Evolutionary conservation across 1,284 basidiomycete genomes (phyloP), one percentile per base, ranked within the genome.

Genomic region (Irpex sp.): DNA sequence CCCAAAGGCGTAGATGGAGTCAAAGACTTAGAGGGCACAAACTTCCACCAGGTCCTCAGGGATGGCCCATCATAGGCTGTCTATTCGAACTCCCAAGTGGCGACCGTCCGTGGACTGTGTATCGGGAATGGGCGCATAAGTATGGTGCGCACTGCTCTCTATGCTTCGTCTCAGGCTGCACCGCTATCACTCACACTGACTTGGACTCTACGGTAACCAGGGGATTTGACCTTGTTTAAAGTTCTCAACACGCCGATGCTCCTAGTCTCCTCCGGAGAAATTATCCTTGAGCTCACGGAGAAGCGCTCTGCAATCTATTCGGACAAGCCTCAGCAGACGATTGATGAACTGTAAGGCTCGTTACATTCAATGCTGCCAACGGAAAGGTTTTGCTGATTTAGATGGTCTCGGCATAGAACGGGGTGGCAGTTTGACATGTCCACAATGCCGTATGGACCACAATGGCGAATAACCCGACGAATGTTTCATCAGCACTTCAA

Each of bases 381-480:
- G 26, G 26, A 26, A 26, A 26, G 26, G 26, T 26, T 26, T 26
- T 26, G 26, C 26, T 26, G 26, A 26, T 43, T 15, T 43, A 9
- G 8, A 15, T 43, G 39, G 8, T 15, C 39, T 11, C 39, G 39
- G 39, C 15, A 51, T 51, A 51, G 49, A 9, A 51, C 49, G 17
- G 49, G 49, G 8, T 51, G 49, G 49, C 74, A 71, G 11, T 80
- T 77, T 64, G 75, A 70, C 49, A 60, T 72, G 0, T 68, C 67
- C 0, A 69, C 80, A 11, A 65, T 78, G 61, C 69, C 70, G 21
- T 81, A 83, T 61, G 74, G 75, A 1, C 70, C 77, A 3, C 66
- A 65, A 55, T 84, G 81, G 81, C 75, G 77, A 26, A 63, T 68
- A 1, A 75, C 77, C 36, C 69, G 79, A 33, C 71, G 70, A 54